Evolutionary conservation across 2,329 filamentous ascomycete species (phyloP).

Genomic region (Xylariaceae sp.): DNA sequence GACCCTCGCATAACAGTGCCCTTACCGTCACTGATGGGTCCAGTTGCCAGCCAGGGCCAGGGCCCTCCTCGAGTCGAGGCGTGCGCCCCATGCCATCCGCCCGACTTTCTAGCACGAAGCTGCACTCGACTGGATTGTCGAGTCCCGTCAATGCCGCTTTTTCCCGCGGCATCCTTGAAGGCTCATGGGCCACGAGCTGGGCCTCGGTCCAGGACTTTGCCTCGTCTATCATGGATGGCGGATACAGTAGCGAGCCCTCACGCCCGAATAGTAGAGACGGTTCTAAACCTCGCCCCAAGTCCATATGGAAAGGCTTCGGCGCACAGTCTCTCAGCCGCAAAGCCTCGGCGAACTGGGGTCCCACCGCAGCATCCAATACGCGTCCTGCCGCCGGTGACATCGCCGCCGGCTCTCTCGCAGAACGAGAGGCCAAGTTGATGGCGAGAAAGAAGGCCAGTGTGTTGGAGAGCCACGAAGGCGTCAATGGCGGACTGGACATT

Average conservation of each 20-base stretch:
- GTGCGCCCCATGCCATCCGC: conserved; percentile 47
- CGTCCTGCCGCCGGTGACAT: conserved; percentile 45
- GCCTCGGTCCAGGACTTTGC: conserved; percentile 53
- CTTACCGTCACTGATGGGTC: conserved; percentile 24
- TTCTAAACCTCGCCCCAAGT: conserved; percentile 26
- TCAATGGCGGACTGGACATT: conserved; percentile 55
- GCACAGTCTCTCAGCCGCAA: conserved; percentile 21
- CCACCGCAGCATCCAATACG: conserved; percentile 39
- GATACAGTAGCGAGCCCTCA: conserved; percentile 32
- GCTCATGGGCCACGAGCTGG: conserved; percentile 53
- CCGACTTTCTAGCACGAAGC: conserved; percentile 32
- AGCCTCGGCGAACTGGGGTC: conserved; percentile 45
- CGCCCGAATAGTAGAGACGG: conserved; percentile 29
- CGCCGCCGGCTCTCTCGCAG: conserved; percentile 49
- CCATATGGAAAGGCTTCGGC: conserved; percentile 29
- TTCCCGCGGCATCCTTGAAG: conserved; percentile 43
- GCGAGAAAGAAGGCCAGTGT: conserved; percentile 56
- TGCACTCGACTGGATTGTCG: conserved; percentile 23
- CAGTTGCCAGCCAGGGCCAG: conserved; percentile 35
- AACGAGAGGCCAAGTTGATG: conserved; percentile 52
- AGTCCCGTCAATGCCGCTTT: conserved; percentile 29
- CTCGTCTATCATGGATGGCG: conserved; percentile 39
- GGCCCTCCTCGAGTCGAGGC: conserved; percentile 39
- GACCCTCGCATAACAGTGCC: conserved; percentile 29
- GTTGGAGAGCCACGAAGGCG: conserved; percentile 57